phyloP scores from a whole-genome alignment of 768 basidiomycete genomes.

The Pholiota microspora region DNA sequence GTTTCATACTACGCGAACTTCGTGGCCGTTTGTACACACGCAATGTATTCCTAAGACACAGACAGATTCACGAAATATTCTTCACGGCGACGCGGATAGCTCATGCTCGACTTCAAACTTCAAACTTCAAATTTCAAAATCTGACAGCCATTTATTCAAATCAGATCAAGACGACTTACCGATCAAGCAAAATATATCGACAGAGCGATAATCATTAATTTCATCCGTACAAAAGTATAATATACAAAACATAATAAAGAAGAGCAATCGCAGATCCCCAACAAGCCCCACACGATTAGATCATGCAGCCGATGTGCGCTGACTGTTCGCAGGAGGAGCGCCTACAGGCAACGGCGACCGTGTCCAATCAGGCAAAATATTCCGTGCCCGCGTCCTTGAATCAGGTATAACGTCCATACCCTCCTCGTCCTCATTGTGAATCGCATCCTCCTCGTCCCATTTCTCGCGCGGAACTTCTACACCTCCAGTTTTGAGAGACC shows the following conservation, averaged over 20 bases:
- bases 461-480: conserved; percentile 78
- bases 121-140: too few species aligned
- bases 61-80: too few species aligned
- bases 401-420: conserved; percentile 36
- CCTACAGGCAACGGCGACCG: conserved; percentile 57
- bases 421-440: conserved; percentile 42
- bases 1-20: conserved; percentile 1
- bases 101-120: too few species aligned
- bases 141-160: too few species aligned
- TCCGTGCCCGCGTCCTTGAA: conserved; percentile 32
- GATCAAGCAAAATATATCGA: too few species aligned
- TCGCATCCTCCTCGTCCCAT: conserved; percentile 73
- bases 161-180: too few species aligned
- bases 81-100: too few species aligned
- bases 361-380: conserved; percentile 82
- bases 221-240: too few species aligned
- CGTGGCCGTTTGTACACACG: conserved; percentile 16
- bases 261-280: too few species aligned
- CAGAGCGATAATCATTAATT: too few species aligned
- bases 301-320: background rate
- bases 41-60: conserved; percentile 4
- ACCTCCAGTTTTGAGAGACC: conserved; percentile 85
- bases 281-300: too few species aligned
- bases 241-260: too few species aligned
- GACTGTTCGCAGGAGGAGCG: conserved; percentile 54